Percentiles rank a stretch among this genome's conserved stretches.
These are phyloP conservation scores for Trichosporon sp. DNA, from an alignment of 1,284 basidiomycete genomes.

Conservation along the genomic window DNA sequence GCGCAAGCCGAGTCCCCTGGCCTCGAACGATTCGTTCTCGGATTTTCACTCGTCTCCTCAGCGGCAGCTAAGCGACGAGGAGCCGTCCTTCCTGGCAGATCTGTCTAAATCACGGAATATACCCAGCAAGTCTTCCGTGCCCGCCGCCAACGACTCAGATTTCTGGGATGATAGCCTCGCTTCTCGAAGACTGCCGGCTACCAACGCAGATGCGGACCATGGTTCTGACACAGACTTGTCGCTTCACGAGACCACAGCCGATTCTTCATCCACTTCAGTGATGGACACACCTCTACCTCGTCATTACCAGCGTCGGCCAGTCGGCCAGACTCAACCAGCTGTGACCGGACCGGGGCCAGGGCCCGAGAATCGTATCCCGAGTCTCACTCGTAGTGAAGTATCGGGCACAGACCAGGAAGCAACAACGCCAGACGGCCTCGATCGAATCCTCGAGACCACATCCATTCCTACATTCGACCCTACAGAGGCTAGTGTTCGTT, in stretches of 20 bases:
- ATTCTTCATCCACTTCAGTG: slow-evolving; percentile 11
- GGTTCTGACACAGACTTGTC: background rate
- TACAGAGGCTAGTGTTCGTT: background rate
- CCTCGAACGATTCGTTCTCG: background rate
- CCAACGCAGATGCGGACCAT: background rate
- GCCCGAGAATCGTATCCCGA: slow-evolving; percentile 39
- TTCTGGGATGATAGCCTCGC: slow-evolving; percentile 14
- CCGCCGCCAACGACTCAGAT: background rate
- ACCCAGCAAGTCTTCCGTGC: background rate
- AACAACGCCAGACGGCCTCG: slow-evolving; percentile 46
- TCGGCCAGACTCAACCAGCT: background rate
- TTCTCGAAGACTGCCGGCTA: slow-evolving; percentile 13
- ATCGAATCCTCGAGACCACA: background rate
- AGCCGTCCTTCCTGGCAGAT: slow-evolving; percentile 2
- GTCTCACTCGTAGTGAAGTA: slow-evolving; percentile 49
- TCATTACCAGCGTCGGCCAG: background rate
- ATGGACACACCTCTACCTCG: slow-evolving; percentile 25
- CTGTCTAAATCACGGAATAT: background rate
- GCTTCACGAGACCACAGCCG: background rate
- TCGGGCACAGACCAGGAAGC: slow-evolving; percentile 46
- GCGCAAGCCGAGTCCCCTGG: background rate
- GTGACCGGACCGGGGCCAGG: background rate
- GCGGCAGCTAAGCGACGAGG: background rate
- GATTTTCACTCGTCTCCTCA: slow-evolving; percentile 13
- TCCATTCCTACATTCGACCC: background rate